Evolutionary conservation across 305 asterid species (phyloP), one percentile per base, ranked within the genome.

Genomic region (Striga hermonthica): DNA sequence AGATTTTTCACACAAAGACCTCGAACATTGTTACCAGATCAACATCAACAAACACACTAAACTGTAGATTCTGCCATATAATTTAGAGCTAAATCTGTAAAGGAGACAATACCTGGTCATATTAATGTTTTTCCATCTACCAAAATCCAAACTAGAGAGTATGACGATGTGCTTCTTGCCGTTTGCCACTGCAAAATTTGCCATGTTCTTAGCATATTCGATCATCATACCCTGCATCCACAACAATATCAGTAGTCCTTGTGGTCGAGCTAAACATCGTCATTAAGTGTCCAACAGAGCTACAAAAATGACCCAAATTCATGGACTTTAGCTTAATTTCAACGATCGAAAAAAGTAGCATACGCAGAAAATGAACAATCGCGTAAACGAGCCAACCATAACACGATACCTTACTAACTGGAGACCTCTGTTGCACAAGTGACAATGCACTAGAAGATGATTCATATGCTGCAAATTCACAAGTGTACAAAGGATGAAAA

Each of bases 131-230:
- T 65, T 83, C 96, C 96, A 92, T 57, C 82, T 84, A 79, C 86
- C 90, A 60, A 92, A 92, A 73, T 90, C 98, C 85, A 92, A 77
- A 85, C 97, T 83, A 72, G 97, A 92, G 70, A 92, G 97, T 67
- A 92, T 66, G 62, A 87, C 28, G 15, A 80, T 81, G 14, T 90
- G 92, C 71, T 87, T 86, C 81, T 72, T 84, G 65, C 88, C 94
- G 69, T 76, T 87, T 50, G 78, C 77, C 66, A 84, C 88, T 10
- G 88, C 97, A 76, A 90, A 86, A 58, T 72, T 80, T 55, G 96
- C 95, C 69, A 92, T 72, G 78, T 86, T 90, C 82, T 82, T 89
- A 37, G 97, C 97, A 79, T 84, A 86, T 54, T 80, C 86, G 66
- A 90, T 64, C 90, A 79, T 83, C 94, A 71, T 90, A 7, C 98